A percentile compares a stretch with the other conserved stretches of the same genome.
phyloP scores from a whole-genome alignment of 108 stramenopile species.

The Chaetoceros muelleri region DNA sequence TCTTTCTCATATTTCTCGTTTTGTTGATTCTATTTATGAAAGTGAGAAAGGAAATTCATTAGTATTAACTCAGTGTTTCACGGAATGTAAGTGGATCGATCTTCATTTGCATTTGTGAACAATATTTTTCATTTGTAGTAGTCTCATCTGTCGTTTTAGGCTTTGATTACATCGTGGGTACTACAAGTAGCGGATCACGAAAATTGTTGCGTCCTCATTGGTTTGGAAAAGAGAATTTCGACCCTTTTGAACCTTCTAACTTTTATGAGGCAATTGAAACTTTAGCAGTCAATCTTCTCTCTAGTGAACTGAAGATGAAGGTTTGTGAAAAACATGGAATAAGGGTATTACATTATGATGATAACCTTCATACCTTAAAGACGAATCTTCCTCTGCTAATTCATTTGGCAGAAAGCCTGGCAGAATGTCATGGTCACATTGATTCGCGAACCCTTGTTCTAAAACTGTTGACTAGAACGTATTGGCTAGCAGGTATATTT shows the following conservation, averaged over 20 bases:
- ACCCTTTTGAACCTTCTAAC: too few relatives aligned
- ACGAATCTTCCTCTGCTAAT: conserved; percentile 44
- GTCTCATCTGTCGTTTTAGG: neutral
- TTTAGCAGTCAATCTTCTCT: conserved; percentile 57
- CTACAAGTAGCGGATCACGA: neutral
- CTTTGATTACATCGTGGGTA: neutral
- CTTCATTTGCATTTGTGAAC: too few relatives aligned
- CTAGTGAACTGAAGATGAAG: conserved; percentile 56
- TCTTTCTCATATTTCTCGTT: conserved; percentile 44
- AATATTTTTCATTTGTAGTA: too few relatives aligned
- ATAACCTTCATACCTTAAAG: conserved; percentile 36
- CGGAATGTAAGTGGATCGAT: conserved; percentile 59
- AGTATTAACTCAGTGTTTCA: conserved; percentile 30
- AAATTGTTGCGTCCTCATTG: too few relatives aligned
- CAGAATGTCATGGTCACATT: neutral
- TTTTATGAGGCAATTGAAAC: too few relatives aligned
- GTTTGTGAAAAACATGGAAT: conserved; percentile 38
- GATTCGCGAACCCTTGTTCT: conserved; percentile 5
- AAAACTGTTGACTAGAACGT: conserved; percentile 32
- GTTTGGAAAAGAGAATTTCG: too few relatives aligned
- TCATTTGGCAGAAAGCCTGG: conserved; percentile 14
- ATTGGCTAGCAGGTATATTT: conserved; percentile 58
- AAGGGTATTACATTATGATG: conserved; percentile 22
- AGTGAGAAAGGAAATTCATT: conserved; percentile 29
- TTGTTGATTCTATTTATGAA: conserved; percentile 41